Base-by-base conservation (phyloP, 169 alveolate genomes). In the Cyclospora cayetanensis region DNA sequence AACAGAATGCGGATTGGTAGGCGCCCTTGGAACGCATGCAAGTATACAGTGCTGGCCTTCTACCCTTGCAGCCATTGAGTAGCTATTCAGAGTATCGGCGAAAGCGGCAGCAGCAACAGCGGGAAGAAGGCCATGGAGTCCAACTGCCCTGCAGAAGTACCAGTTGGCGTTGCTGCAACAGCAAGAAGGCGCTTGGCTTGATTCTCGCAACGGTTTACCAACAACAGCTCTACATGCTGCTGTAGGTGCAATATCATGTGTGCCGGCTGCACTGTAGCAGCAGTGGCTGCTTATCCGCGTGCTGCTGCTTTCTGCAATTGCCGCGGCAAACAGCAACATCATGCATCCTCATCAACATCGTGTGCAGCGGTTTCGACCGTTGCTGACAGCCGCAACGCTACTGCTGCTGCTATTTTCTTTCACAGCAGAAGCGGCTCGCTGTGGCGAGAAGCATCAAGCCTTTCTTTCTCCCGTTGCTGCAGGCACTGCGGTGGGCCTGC, bases 401-500 rank as follows among this genome's bases (percentile, higher is more conserved):
- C 80, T 68, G 80, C 80, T 68, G 80, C 80, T 68, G 80, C 80
- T 68, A n/a, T n/a, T n/a, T n/a, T n/a, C n/a, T n/a, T n/a, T n/a
- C n/a, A n/a, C n/a, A n/a, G n/a, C n/a, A n/a, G n/a, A n/a, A n/a
- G n/a, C n/a, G n/a, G n/a, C n/a, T n/a, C n/a, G 80, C 80, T 68
- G 2, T 11, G 31, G 42, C 3, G 25, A 46, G 60, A 12, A 15
- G 60, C 60, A 12, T 46, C 60, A 22, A 12, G 20, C 20, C 25
- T 22, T 15, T 12, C 20, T 22, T 22, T 0, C 60, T 12, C 20
- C 60, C 11, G 60, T 1, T 46, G 1, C 60, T 46, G 25, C 60
- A 15, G 60, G 25, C 20, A 22, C 60, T 46, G 60, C 60, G 20
- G 1, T 46, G 60, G 60, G 25, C 25, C 60, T 46, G 60, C 60